Percentiles rank a stretch among this genome's conserved stretches.
phyloP scores from a whole-genome alignment of 2,329 filamentous ascomycete genomes.

The Graphiopsis chlorocephala region DNA sequence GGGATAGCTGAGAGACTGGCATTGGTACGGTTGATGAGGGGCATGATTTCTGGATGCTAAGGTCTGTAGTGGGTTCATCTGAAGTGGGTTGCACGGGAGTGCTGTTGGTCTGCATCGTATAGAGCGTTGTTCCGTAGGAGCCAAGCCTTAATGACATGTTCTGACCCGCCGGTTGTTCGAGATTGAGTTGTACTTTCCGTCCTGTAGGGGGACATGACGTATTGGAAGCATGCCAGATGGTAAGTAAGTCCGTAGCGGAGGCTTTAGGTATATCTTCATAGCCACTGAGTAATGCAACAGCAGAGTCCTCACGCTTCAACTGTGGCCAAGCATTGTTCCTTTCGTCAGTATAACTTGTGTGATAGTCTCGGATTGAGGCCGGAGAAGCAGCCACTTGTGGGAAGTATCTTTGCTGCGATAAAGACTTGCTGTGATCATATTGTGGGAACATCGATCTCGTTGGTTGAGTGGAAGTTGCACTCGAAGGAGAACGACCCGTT shows the following conservation, averaged over 20 bases:
- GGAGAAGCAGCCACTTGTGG: constrained; percentile 59
- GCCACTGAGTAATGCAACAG: constrained; percentile 28
- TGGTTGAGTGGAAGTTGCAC: constrained; percentile 30
- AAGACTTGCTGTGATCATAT: constrained; percentile 66
- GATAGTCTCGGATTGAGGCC: constrained; percentile 39
- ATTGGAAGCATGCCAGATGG: constrained; percentile 30
- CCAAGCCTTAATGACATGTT: constrained; percentile 9
- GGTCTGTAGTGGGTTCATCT: constrained; percentile 19
- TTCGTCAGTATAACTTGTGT: neutral
- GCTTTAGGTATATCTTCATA: constrained; percentile 33
- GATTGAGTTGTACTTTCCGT: constrained; percentile 29
- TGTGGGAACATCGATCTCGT: constrained; percentile 73
- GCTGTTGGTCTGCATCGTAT: constrained; percentile 25
- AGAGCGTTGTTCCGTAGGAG: constrained; percentile 24
- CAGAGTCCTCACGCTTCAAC: constrained; percentile 24
- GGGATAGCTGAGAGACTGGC: constrained; percentile 26
- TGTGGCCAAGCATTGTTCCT: neutral
- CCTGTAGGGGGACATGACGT: constrained; percentile 21
- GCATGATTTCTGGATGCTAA: constrained; percentile 27
- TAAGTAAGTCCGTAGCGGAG: constrained; percentile 24
- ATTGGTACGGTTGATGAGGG: constrained; percentile 21
- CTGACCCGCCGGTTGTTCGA: constrained; percentile 22
- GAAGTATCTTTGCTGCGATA: constrained; percentile 68
- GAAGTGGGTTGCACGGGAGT: neutral
- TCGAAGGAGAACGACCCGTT: constrained; percentile 2